phyloP scores from a whole-genome alignment of 768 basidiomycete genomes.

The Cyclocybe aegerita region DNA sequence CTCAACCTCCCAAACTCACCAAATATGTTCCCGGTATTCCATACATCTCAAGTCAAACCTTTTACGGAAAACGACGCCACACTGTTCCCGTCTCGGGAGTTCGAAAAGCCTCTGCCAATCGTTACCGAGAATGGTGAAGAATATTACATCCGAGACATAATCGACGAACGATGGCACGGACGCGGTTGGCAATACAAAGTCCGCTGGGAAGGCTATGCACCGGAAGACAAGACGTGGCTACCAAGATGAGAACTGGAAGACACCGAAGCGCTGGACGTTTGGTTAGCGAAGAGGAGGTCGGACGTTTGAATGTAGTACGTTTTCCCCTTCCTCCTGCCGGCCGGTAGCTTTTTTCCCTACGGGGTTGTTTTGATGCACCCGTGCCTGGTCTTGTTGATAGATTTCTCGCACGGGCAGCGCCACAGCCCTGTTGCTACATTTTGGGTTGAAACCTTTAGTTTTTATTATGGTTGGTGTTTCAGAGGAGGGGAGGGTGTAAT shows the following conservation, averaged over 20 bases:
- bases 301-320: neutral
- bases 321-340: constrained; percentile 7
- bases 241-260: constrained; percentile 21
- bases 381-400: constrained; percentile 7
- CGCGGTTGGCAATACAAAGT: constrained; percentile 28
- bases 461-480: too few species aligned
- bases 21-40: constrained; percentile 31
- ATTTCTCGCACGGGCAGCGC: too few species aligned
- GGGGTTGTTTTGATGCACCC: constrained; percentile 14
- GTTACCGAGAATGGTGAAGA: constrained; percentile 22
- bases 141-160: constrained; percentile 19
- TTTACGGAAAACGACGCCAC: constrained; percentile 27
- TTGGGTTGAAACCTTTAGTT: too few species aligned
- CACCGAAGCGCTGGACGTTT: constrained; percentile 11
- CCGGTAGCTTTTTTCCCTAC: constrained; percentile 15
- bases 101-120: constrained; percentile 18
- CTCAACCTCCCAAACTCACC: constrained; percentile 17
- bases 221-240: constrained; percentile 26
- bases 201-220: constrained; percentile 24
- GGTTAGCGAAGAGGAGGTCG: neutral
- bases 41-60: constrained; percentile 26
- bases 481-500: too few species aligned
- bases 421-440: too few species aligned
- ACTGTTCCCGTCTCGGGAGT: constrained; percentile 25
- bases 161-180: constrained; percentile 21